phyloP scores from a whole-genome alignment of 2,329 filamentous ascomycete genomes.

The Parascedosporium putredinis region DNA sequence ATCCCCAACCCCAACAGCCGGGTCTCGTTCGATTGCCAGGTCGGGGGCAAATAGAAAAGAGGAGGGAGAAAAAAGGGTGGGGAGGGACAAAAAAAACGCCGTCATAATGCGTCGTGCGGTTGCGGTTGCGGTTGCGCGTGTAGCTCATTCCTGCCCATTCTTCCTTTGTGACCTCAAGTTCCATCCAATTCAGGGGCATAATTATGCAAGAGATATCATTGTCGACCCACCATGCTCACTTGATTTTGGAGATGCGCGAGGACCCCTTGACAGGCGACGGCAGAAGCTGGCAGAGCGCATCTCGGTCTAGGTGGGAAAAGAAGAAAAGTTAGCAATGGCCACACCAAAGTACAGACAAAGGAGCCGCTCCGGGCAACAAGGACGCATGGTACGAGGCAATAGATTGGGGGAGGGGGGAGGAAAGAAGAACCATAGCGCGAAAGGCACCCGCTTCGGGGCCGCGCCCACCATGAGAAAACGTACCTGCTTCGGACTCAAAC shows the following conservation, averaged over 20 bases:
- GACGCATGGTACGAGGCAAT: no score
- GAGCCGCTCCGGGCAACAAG: no score
- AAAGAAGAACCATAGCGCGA: no score
- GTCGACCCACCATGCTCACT: not conserved
- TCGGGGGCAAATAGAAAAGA: no score
- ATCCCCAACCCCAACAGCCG: no score
- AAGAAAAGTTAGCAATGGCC: not conserved
- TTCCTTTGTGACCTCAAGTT: not conserved
- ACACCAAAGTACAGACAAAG: not conserved
- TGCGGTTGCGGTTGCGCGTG: no score
- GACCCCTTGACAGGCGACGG: constrained; percentile 46
- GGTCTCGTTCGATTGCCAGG: no score
- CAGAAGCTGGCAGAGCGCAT: constrained; percentile 38
- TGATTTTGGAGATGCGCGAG: constrained; percentile 19
- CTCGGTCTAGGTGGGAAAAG: constrained; percentile 33
- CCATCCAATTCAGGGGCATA: no score
- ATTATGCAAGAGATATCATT: not conserved
- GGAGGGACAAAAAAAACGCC: no score
- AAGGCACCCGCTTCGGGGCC: no score
- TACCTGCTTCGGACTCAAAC: constrained; percentile 71
- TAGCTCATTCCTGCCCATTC: not conserved
- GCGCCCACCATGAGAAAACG: constrained; percentile 27
- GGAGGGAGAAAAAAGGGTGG: no score
- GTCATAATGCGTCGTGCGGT: not conserved
- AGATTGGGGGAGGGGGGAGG: not conserved